These are phyloP conservation scores for Saccharomyces uvarum DNA, from an alignment of 1,139 yeast species.

Conservation along the genomic window DNA sequence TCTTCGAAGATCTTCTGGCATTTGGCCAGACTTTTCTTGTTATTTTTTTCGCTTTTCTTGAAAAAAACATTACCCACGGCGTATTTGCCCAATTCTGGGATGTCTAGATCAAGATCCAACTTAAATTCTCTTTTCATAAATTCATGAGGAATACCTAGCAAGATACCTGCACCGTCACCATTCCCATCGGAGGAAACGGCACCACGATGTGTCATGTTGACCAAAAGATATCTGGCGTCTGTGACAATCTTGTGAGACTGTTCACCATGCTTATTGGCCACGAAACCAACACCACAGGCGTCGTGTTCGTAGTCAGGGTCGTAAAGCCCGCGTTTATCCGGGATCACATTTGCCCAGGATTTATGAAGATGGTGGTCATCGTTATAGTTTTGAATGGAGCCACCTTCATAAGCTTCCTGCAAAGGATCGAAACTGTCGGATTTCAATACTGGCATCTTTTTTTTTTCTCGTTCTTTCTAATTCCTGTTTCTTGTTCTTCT, in stretches of 20 bases:
- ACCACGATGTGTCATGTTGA: conserved; percentile 98
- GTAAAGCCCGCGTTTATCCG: conserved; percentile 81
- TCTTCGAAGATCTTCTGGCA: conserved; percentile 72
- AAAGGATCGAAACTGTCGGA: conserved; percentile 27
- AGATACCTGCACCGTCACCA: conserved; percentile 98
- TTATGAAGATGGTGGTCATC: conserved; percentile 37
- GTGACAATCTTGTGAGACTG: conserved; percentile 88
- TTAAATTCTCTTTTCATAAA: conserved; percentile 80
- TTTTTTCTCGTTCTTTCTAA: neutral
- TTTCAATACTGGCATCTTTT: conserved; percentile 9
- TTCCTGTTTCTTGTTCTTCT: neutral
- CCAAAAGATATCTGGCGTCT: conserved; percentile 77
- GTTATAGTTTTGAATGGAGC: conserved; percentile 40
- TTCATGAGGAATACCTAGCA: conserved; percentile 85
- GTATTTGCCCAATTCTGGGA: conserved; percentile 78
- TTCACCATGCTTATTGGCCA: conserved; percentile 85
- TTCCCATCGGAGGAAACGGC: conserved; percentile 95
- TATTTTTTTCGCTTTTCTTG: conserved; percentile 60
- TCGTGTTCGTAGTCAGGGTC: conserved; percentile 93
- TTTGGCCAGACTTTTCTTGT: conserved; percentile 39
- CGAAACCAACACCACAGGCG: conserved; percentile 98
- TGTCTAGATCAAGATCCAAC: conserved; percentile 37
- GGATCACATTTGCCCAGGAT: conserved; percentile 89
- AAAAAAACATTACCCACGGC: conserved; percentile 93
- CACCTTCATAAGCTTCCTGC: conserved; percentile 28